Percentiles rank a stretch among this genome's conserved stretches.
Evolutionary conservation across 305 asterid species (phyloP).

Genomic region (Euphrasia arctica): DNA sequence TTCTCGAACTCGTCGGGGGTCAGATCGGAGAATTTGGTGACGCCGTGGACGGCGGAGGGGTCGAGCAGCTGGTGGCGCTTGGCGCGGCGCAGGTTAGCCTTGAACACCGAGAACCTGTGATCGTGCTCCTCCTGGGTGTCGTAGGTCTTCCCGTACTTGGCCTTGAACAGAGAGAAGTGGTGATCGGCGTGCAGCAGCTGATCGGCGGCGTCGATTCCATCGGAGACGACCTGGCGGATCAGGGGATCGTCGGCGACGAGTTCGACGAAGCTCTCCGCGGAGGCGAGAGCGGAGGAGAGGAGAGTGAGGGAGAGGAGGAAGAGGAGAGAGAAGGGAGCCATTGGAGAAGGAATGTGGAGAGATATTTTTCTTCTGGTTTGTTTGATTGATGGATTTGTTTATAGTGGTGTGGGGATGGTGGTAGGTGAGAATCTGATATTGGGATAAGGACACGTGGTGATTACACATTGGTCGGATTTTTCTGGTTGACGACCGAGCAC

Average conservation of each 20-base stretch:
- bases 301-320: constrained; percentile 36
- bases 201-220: constrained; percentile 45
- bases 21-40: constrained; percentile 77
- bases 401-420: constrained; percentile 12
- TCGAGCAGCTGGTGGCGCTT: constrained; percentile 73
- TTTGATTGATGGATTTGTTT: not conserved
- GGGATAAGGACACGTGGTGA: constrained; percentile 38
- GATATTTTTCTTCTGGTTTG: constrained; percentile 24
- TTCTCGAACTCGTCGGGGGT: constrained; percentile 73
- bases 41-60: constrained; percentile 81
- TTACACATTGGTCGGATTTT: constrained; percentile 1
- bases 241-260: constrained; percentile 52
- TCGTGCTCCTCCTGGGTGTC: constrained; percentile 76
- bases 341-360: constrained; percentile 16
- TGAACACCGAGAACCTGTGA: constrained; percentile 64
- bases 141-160: constrained; percentile 56
- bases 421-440: constrained; percentile 25
- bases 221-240: constrained; percentile 80
- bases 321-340: constrained; percentile 46
- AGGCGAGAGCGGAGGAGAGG: constrained; percentile 34
- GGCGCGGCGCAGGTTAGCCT: constrained; percentile 78
- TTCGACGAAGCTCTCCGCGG: constrained; percentile 26
- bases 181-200: constrained; percentile 63
- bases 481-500: not conserved
- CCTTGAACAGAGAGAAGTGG: constrained; percentile 67